Conservation (phyloP, 1,284 basidiomycete species). For the Sporisorium exsertum region DNA sequence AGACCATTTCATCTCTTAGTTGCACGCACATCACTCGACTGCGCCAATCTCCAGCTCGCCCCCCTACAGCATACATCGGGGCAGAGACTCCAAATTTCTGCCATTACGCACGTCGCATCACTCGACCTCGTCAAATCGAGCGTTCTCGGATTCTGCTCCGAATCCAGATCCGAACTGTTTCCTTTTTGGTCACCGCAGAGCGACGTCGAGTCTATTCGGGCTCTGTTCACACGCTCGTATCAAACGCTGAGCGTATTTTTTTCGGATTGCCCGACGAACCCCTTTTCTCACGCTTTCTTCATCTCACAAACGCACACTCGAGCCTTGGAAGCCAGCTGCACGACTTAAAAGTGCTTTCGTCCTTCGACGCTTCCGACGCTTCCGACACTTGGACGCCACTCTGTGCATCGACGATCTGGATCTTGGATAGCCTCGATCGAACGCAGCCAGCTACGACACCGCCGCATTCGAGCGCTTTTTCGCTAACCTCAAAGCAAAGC, state of each 20-base stretch:
- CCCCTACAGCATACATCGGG: neutral
- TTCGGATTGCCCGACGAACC: conserved; percentile 9
- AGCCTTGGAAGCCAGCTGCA: neutral
- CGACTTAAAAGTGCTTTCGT: neutral
- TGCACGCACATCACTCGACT: neutral
- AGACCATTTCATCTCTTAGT: conserved; percentile 3
- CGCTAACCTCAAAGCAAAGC: neutral
- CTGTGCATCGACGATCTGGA: neutral
- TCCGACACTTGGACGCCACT: conserved; percentile 1
- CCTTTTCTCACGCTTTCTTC: neutral
- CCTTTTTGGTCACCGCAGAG: conserved; percentile 6
- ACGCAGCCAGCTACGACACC: conserved; percentile 1
- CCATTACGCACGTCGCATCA: neutral
- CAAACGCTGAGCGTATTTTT: conserved; percentile 13
- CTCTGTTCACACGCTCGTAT: conserved; percentile 7
- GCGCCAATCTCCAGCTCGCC: neutral
- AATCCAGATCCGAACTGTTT: neutral
- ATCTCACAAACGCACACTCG: neutral
- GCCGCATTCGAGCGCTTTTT: neutral
- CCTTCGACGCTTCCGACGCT: neutral
- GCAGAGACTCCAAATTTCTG: neutral
- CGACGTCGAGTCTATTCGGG: neutral
- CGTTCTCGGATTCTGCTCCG: neutral
- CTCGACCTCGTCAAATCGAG: neutral
- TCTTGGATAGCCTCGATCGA: conserved; percentile 4